Percentiles rank a stretch among this genome's conserved stretches.
These are phyloP conservation scores for Cyphellophora europaea DNA, from an alignment of 2,329 filamentous ascomycete genomes.

Conservation along the genomic window DNA sequence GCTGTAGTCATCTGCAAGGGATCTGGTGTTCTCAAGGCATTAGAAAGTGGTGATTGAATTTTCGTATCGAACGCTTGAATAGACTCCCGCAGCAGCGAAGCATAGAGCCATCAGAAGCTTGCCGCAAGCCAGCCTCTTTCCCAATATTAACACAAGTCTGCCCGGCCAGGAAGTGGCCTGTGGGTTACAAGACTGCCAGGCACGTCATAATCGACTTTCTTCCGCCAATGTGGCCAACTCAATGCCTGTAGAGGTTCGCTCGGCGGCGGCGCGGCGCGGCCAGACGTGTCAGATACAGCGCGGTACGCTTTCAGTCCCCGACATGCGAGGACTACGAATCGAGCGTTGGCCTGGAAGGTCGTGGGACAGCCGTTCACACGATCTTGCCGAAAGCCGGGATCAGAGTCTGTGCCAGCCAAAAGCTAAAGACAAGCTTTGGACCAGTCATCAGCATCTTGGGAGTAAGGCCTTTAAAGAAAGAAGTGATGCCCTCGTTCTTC, in stretches of 20 bases:
- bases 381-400: constrained; percentile 82
- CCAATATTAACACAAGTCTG: no score
- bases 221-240: neutral
- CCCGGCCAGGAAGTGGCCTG: no score
- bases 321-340: neutral
- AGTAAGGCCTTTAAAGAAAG: constrained; percentile 96
- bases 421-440: constrained; percentile 97
- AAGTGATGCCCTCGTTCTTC: constrained; percentile 71
- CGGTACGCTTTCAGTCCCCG: neutral
- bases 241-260: neutral
- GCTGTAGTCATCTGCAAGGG: no score
- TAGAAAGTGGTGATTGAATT: no score
- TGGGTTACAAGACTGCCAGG: no score
- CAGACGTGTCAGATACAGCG: neutral
- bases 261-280: neutral
- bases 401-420: constrained; percentile 97
- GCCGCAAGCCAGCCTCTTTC: no score
- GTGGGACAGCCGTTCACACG: constrained; percentile 30
- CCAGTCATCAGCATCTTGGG: constrained; percentile 99
- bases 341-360: neutral
- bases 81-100: no score
- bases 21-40: no score
- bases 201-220: neutral
- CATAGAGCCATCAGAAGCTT: no score
- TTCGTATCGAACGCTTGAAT: no score